Evolutionary conservation across 768 basidiomycete genomes (phyloP).

Genomic region (Plicaturopsis crispa): DNA sequence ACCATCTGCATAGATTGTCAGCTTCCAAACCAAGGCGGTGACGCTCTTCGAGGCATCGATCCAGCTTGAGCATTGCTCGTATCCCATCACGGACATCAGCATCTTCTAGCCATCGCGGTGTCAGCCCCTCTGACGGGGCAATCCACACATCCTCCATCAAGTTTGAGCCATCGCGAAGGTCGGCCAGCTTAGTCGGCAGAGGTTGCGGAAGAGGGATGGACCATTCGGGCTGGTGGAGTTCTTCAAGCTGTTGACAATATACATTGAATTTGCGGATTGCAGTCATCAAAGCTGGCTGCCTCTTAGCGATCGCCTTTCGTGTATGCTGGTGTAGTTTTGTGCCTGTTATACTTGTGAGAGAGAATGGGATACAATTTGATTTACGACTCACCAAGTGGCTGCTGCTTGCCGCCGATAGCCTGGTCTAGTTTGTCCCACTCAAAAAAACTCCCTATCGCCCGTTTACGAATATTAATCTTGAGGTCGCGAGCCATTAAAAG

Average conservation of each 20-base stretch:
- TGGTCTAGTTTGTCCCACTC: slow-evolving; percentile 19
- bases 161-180: slow-evolving; percentile 13
- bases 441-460: slow-evolving; percentile 16
- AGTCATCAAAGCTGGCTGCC: slow-evolving; percentile 15
- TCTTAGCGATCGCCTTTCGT: slow-evolving; percentile 17
- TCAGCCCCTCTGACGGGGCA: slow-evolving; percentile 2
- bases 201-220: slow-evolving; percentile 23
- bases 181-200: slow-evolving; percentile 21
- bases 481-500: slow-evolving; percentile 10
- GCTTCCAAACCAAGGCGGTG: slow-evolving; percentile 5
- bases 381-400: slow-evolving; percentile 6
- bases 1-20: slow-evolving; percentile 5
- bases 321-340: slow-evolving; percentile 25
- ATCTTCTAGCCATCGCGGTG: slow-evolving; percentile 11
- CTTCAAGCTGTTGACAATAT: slow-evolving; percentile 15
- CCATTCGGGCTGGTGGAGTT: slow-evolving; percentile 10
- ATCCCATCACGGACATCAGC: slow-evolving; percentile 2
- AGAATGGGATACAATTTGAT: slow-evolving; percentile 1
- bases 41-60: slow-evolving; percentile 7
- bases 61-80: slow-evolving; percentile 6
- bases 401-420: slow-evolving; percentile 12
- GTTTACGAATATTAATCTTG: slow-evolving; percentile 17
- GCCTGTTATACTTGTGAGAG: slow-evolving; percentile 6
- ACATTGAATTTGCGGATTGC: slow-evolving; percentile 21
- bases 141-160: slow-evolving; percentile 34